Evolutionary conservation across 495 filamentous ascomycete species (phyloP).

Genomic region (Chaetomium fimeti): DNA sequence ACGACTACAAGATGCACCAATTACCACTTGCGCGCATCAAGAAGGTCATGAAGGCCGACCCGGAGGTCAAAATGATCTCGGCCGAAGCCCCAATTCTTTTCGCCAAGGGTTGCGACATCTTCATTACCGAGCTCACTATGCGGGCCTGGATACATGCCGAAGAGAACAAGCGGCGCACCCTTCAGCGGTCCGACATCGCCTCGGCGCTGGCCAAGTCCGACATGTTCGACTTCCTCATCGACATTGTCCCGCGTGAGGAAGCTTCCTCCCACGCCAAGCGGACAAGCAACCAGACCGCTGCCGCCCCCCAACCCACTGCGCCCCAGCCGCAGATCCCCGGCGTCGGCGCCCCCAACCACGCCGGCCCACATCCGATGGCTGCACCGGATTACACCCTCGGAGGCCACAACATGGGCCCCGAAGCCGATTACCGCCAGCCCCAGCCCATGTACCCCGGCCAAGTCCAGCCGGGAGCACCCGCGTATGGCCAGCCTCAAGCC

Average conservation of each 20-base stretch:
- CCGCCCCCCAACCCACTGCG: conserved; percentile 50
- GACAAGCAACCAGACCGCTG: conserved; percentile 41
- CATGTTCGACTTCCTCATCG: conserved; percentile 99
- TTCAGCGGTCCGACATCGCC: conserved; percentile 95
- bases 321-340: conserved; percentile 58
- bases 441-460: conserved; percentile 75
- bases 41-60: conserved; percentile 99
- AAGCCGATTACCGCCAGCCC: conserved; percentile 76
- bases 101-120: conserved; percentile 98
- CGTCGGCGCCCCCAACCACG: conserved; percentile 60
- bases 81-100: conserved; percentile 97
- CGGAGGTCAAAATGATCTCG: conserved; percentile 99
- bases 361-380: conserved; percentile 42
- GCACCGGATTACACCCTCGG: conserved; percentile 63
- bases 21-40: conserved; percentile 95
- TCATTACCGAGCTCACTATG: conserved; percentile 99
- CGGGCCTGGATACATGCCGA: conserved; percentile 99
- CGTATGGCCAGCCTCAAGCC: conserved; percentile 70
- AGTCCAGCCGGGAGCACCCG: conserved; percentile 67
- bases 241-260: conserved; percentile 96
- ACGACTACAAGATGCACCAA: conserved; percentile 98
- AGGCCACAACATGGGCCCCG: conserved; percentile 48
- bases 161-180: conserved; percentile 94
- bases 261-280: conserved; percentile 81
- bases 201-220: conserved; percentile 93